phyloP scores from a whole-genome alignment of 2,329 filamentous ascomycete genomes.

The Fusarium hostae region DNA sequence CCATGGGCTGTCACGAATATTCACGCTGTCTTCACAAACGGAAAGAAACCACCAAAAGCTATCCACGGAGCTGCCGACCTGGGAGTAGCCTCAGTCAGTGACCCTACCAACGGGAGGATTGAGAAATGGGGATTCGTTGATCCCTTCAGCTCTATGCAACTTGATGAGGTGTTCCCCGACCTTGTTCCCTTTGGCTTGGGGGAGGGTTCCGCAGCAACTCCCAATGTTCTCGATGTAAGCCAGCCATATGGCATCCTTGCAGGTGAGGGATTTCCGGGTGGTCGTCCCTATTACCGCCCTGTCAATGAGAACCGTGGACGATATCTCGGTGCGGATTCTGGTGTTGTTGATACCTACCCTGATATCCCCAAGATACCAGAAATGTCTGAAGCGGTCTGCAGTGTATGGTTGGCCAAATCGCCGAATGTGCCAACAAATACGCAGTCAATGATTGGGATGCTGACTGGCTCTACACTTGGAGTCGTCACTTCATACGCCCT shows the following conservation, averaged over 20 bases:
- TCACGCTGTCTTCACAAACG: constrained; percentile 78
- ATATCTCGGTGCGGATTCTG: constrained; percentile 73
- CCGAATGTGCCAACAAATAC: constrained; percentile 76
- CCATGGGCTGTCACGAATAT: constrained; percentile 82
- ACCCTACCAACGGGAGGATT: constrained; percentile 79
- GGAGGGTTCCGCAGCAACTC: constrained; percentile 79
- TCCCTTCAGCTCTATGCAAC: constrained; percentile 78
- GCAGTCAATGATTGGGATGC: constrained; percentile 80
- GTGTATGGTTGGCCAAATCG: constrained; percentile 92
- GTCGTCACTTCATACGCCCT: constrained; percentile 85
- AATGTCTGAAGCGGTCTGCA: constrained; percentile 76
- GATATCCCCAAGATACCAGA: constrained; percentile 83
- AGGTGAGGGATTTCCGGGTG: constrained; percentile 87
- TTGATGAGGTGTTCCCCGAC: constrained; percentile 79
- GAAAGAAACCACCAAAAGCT: constrained; percentile 80
- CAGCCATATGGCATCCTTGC: constrained; percentile 84
- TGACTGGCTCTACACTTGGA: constrained; percentile 85
- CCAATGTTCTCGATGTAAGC: constrained; percentile 92
- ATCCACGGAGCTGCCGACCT: constrained; percentile 86
- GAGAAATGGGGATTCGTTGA: constrained; percentile 87
- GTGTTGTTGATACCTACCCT: constrained; percentile 69
- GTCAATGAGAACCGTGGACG: constrained; percentile 79
- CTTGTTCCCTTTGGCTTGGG: constrained; percentile 82
- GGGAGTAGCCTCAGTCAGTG: constrained; percentile 82
- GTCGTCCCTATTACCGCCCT: constrained; percentile 81